A percentile compares a stretch with the other conserved stretches of the same genome.
phyloP scores from a whole-genome alignment of 2,329 filamentous ascomycete genomes.

The Byssothecium circinans region DNA sequence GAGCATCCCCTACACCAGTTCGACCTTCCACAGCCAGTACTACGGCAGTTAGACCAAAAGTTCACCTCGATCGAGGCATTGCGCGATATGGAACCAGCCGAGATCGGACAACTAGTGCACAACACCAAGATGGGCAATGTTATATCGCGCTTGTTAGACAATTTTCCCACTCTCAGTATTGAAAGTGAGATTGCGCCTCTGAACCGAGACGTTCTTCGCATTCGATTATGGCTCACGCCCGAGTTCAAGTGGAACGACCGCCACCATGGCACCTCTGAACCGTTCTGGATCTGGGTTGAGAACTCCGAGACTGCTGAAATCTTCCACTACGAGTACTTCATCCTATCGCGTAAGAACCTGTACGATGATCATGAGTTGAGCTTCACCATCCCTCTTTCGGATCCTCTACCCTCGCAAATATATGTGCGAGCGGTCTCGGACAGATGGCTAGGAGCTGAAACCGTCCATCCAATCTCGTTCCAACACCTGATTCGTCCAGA shows the following conservation, averaged over 20 bases:
- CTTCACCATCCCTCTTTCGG: conserved; percentile 93
- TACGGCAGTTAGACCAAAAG: conserved; percentile 84
- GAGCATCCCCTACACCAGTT: conserved; percentile 96
- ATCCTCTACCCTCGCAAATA: conserved; percentile 91
- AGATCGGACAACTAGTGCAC: conserved; percentile 88
- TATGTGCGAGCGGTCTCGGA: conserved; percentile 95
- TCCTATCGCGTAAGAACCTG: conserved; percentile 84
- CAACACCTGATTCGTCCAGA: conserved; percentile 97
- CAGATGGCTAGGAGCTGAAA: conserved; percentile 94
- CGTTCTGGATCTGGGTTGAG: conserved; percentile 99
- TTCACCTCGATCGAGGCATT: conserved; percentile 78
- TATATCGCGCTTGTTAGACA: conserved; percentile 78
- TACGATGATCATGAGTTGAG: conserved; percentile 97
- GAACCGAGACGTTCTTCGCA: conserved; percentile 91
- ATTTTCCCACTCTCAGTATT: conserved; percentile 88
- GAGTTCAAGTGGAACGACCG: conserved; percentile 95
- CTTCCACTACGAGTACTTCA: conserved; percentile 97
- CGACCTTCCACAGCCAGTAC: conserved; percentile 78
- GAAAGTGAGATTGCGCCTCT: conserved; percentile 94
- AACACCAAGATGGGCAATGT: conserved; percentile 85
- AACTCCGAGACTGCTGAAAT: conserved; percentile 98
- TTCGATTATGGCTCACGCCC: conserved; percentile 80
- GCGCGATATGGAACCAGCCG: conserved; percentile 88
- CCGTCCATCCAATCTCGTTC: conserved; percentile 92
- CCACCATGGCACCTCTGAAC: conserved; percentile 90